These are phyloP conservation scores for Epichloe scottii DNA, from an alignment of 2,329 filamentous ascomycete genomes.

Conservation along the genomic window DNA sequence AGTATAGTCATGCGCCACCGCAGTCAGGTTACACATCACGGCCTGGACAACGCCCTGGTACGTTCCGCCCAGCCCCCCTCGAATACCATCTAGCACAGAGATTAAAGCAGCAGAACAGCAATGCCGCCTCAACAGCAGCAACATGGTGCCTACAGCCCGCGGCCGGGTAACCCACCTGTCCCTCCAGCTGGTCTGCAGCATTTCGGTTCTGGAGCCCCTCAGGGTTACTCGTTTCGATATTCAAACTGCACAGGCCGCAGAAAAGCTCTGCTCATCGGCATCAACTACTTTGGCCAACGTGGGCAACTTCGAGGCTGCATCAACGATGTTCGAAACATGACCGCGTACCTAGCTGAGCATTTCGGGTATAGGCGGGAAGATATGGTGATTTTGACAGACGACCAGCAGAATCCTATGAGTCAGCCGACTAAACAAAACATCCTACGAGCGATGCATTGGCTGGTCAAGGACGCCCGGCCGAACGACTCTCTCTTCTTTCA, in stretches of 20 bases:
- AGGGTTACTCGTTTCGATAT: conserved; percentile 76
- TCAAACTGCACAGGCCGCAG: conserved; percentile 79
- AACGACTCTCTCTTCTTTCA: conserved; percentile 97
- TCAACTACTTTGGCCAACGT: conserved; percentile 91
- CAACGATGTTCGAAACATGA: conserved; percentile 98
- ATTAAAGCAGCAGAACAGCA: neutral
- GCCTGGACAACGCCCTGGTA: conserved; percentile 29
- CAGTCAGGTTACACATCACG: conserved; percentile 35
- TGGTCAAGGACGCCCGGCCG: conserved; percentile 82
- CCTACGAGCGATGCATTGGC: conserved; percentile 90
- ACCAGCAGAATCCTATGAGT: conserved; percentile 95
- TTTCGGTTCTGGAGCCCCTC: conserved; percentile 71
- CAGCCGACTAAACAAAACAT: conserved; percentile 95
- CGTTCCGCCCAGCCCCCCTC: neutral
- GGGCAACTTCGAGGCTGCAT: conserved; percentile 88
- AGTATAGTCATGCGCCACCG: conserved; percentile 19
- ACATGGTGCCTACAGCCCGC: conserved; percentile 5
- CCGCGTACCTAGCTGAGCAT: conserved; percentile 71
- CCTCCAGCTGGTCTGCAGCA: conserved; percentile 55
- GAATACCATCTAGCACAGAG: neutral
- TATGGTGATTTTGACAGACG: conserved; percentile 93
- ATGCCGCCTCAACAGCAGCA: conserved; percentile 7
- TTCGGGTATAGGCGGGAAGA: conserved; percentile 91
- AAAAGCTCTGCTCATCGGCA: conserved; percentile 84
- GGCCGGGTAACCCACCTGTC: conserved; percentile 38